phyloP scores from a whole-genome alignment of 192 early-diverging fungal genomes.

The Funneliformis mosseae region DNA sequence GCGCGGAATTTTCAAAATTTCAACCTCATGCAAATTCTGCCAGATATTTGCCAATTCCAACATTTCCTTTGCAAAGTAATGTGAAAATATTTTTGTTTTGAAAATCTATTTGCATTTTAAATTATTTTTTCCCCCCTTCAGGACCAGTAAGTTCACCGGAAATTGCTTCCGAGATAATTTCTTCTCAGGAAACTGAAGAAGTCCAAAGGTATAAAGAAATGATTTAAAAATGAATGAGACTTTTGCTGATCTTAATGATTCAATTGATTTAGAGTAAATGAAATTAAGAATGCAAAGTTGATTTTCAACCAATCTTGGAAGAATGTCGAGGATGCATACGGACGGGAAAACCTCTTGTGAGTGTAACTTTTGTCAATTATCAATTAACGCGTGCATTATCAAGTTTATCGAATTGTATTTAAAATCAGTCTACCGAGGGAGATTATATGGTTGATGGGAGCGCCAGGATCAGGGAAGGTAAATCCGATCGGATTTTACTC shows the following conservation, averaged over 20 bases:
- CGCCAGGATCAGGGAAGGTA: constrained; percentile 53
- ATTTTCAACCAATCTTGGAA: constrained; percentile 65
- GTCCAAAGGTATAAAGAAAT: background rate
- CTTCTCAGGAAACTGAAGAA: background rate
- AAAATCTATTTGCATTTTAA: background rate
- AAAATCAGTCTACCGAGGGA: constrained; percentile 47
- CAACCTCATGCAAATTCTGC: background rate
- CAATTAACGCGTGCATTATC: background rate
- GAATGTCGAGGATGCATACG: constrained; percentile 56
- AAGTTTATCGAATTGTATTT: background rate
- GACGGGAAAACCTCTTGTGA: constrained; percentile 52
- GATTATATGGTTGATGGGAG: constrained; percentile 63
- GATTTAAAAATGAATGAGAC: background rate
- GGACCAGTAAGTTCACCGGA: background rate
- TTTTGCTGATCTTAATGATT: background rate
- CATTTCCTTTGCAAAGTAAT: background rate
- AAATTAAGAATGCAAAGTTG: constrained; percentile 63
- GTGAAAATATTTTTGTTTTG: background rate
- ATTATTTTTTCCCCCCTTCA: background rate
- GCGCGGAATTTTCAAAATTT: background rate
- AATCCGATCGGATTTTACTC: background rate
- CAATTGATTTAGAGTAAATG: constrained; percentile 38
- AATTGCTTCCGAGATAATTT: background rate
- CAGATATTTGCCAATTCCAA: background rate
- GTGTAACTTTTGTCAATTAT: background rate